phyloP scores from a whole-genome alignment of 1,139 yeast genomes.

The Taphrina confusa region DNA sequence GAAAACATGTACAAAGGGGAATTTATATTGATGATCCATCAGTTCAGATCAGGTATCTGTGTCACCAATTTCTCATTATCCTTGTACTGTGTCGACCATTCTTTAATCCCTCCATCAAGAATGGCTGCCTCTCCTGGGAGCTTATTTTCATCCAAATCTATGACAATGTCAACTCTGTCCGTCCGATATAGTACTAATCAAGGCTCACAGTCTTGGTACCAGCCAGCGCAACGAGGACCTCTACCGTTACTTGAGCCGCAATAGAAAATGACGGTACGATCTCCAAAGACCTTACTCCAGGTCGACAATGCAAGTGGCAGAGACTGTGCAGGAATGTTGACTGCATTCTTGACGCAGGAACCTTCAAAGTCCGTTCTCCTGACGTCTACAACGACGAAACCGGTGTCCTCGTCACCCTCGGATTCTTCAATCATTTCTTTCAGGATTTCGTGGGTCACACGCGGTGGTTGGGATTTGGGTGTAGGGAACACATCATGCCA shows the following conservation, averaged over 20 bases:
- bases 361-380: constrained; percentile 19
- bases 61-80: background rate
- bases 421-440: constrained; percentile 28
- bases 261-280: constrained; percentile 28
- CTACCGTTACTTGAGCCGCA: constrained; percentile 13
- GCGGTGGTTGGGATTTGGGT: constrained; percentile 22
- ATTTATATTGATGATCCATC: too few species aligned
- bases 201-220: constrained; percentile 30
- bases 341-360: constrained; percentile 5
- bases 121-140: constrained; percentile 29
- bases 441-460: constrained; percentile 13
- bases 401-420: constrained; percentile 25
- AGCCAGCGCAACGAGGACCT: constrained; percentile 28
- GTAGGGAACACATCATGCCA: constrained; percentile 20
- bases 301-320: constrained; percentile 14
- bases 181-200: too few species aligned
- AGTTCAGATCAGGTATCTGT: background rate
- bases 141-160: constrained; percentile 15
- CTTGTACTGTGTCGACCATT: constrained; percentile 12
- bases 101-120: constrained; percentile 25
- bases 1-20: background rate
- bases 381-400: constrained; percentile 31
- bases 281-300: constrained; percentile 26
- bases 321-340: constrained; percentile 28
- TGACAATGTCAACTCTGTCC: background rate